Evolutionary conservation across 192 early-diverging fungal genomes (phyloP).

Genomic region (Coemansia sp.): DNA sequence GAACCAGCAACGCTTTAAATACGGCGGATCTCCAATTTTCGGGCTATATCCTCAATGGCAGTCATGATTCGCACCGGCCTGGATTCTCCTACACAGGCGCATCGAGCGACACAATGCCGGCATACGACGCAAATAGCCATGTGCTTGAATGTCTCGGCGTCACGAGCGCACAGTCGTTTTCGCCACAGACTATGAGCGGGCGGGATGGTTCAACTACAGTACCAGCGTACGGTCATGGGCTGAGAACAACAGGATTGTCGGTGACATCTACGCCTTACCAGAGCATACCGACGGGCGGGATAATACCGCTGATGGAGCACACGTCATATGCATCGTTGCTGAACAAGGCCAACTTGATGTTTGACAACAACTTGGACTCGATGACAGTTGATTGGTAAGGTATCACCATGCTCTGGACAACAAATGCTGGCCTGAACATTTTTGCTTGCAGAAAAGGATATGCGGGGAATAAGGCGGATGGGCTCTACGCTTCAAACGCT

Average conservation of each 20-base stretch:
- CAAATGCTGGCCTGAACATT: background rate
- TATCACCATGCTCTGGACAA: background rate
- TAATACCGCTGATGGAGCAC: conserved; percentile 31
- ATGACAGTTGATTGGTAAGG: conserved; percentile 64
- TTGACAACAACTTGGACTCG: conserved; percentile 64
- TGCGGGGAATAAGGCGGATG: background rate
- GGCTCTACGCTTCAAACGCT: background rate
- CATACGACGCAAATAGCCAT: conserved; percentile 8
- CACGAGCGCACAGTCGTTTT: conserved; percentile 2
- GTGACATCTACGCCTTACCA: conserved; percentile 21
- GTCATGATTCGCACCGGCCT: conserved; percentile 11
- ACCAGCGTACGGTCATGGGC: background rate
- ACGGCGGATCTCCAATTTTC: conserved; percentile 46
- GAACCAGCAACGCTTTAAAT: conserved; percentile 22
- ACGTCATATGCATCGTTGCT: conserved; percentile 62
- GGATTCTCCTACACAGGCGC: background rate
- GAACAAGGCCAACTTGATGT: conserved; percentile 72
- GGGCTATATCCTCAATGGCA: conserved; percentile 33
- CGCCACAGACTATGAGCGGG: background rate
- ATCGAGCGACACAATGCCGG: background rate
- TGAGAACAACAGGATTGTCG: conserved; percentile 4
- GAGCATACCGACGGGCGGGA: conserved; percentile 16
- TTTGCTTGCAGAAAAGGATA: background rate
- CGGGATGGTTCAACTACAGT: background rate
- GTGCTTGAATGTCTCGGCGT: conserved; percentile 13